phyloP scores from a whole-genome alignment of 257 asterid genomes.

The Coffea canephora region DNA sequence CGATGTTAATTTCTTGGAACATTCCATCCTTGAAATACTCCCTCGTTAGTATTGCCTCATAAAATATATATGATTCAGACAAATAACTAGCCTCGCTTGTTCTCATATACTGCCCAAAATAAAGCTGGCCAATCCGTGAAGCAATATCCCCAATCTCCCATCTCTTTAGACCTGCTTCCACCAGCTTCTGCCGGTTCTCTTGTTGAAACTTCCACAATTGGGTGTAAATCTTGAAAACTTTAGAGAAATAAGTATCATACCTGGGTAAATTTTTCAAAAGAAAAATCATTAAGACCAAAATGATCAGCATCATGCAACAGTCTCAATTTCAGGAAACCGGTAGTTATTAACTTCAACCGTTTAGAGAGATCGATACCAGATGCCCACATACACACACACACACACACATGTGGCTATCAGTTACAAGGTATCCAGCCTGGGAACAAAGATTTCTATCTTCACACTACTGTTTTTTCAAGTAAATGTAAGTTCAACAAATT shows the following conservation, averaged over 20 bases:
- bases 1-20: constrained; percentile 81
- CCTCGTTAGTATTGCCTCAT: constrained; percentile 85
- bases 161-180: constrained; percentile 90
- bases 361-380: background rate
- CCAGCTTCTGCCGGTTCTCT: constrained; percentile 91
- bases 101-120: constrained; percentile 98
- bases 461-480: background rate
- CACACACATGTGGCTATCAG: background rate
- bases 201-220: constrained; percentile 95
- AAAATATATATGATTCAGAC: constrained; percentile 83
- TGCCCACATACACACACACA: background rate
- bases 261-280: constrained; percentile 29
- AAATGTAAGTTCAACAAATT: background rate
- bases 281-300: constrained; percentile 18
- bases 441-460: background rate
- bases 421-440: background rate
- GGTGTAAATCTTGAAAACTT: constrained; percentile 90
- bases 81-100: constrained; percentile 91
- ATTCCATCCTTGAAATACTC: constrained; percentile 93
- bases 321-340: background rate
- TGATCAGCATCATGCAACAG: background rate
- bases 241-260: constrained; percentile 84
- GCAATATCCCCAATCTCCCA: constrained; percentile 99
- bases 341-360: background rate
- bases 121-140: constrained; percentile 94